Evolutionary conservation across 1,139 yeast species (phyloP).

Genomic region (Candida smagusa): DNA sequence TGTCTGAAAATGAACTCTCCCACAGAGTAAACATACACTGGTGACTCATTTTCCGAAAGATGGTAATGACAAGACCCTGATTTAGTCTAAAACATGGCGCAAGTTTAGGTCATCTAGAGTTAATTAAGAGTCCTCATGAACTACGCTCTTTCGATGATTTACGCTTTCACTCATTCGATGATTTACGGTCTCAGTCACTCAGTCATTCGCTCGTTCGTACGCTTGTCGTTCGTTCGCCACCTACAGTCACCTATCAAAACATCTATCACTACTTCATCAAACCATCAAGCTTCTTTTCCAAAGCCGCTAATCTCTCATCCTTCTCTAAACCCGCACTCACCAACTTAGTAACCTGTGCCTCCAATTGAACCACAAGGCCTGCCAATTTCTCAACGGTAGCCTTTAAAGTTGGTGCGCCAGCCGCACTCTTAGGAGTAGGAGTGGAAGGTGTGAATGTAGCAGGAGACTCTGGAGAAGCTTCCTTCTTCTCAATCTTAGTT

Average conservation of each 20-base stretch:
- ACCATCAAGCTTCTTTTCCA: conserved; percentile 42
- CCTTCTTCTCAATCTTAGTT: conserved; percentile 6
- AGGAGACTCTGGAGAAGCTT: conserved; percentile 5
- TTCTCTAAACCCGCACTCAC: conserved; percentile 55
- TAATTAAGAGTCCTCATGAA: too few relatives aligned
- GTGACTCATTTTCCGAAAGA: too few relatives aligned
- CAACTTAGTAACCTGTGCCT: conserved; percentile 50
- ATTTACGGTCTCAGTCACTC: too few relatives aligned
- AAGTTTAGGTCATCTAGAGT: too few relatives aligned
- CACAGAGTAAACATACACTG: too few relatives aligned
- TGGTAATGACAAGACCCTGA: too few relatives aligned
- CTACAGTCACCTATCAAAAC: background rate
- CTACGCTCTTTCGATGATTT: too few relatives aligned
- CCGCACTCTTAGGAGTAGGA: conserved; percentile 18
- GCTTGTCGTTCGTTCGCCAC: too few relatives aligned
- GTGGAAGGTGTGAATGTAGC: conserved; percentile 14
- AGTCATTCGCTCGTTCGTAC: too few relatives aligned
- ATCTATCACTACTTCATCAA: conserved; percentile 24
- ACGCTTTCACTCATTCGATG: too few relatives aligned
- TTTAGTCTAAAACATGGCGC: too few relatives aligned
- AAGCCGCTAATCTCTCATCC: conserved; percentile 51
- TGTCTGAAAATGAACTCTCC: too few relatives aligned
- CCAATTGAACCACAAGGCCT: conserved; percentile 52
- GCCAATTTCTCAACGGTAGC: conserved; percentile 68
- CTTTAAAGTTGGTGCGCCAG: conserved; percentile 57